Percentiles rank a stretch among this genome's conserved stretches.
Conservation (phyloP, 768 basidiomycete species). For the Mycena kentingensis region DNA sequence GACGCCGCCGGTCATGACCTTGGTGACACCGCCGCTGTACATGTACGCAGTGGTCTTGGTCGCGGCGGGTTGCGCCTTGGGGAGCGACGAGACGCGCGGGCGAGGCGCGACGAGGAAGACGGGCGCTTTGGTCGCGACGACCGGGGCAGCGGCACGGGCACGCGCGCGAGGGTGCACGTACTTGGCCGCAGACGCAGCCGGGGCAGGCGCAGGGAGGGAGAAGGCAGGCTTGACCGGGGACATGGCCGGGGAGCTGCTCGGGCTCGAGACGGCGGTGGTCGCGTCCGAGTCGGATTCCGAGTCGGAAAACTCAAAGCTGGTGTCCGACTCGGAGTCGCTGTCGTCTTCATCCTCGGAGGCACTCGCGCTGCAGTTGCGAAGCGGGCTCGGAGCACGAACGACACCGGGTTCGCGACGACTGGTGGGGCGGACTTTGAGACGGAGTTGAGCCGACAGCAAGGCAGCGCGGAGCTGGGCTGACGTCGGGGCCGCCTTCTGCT, state of each 20-base stretch:
- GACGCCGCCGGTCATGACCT: conserved; percentile 1
- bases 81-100: background rate
- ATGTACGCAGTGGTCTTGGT: background rate
- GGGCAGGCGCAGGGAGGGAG: background rate
- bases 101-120: background rate
- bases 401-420: background rate
- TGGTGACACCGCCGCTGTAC: background rate
- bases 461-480: background rate
- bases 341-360: background rate
- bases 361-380: background rate
- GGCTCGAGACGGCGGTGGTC: background rate
- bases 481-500: background rate
- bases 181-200: background rate
- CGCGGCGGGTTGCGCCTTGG: background rate
- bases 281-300: too few relatives aligned
- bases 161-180: background rate
- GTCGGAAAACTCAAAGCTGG: too few relatives aligned
- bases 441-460: background rate
- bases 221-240: background rate
- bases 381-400: background rate
- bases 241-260: background rate
- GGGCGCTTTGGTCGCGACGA: background rate
- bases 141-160: background rate
- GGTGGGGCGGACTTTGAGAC: background rate
- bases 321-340: background rate